Base-by-base conservation (phyloP, 805 yeast species). In the Teunomyces cretensis region DNA sequence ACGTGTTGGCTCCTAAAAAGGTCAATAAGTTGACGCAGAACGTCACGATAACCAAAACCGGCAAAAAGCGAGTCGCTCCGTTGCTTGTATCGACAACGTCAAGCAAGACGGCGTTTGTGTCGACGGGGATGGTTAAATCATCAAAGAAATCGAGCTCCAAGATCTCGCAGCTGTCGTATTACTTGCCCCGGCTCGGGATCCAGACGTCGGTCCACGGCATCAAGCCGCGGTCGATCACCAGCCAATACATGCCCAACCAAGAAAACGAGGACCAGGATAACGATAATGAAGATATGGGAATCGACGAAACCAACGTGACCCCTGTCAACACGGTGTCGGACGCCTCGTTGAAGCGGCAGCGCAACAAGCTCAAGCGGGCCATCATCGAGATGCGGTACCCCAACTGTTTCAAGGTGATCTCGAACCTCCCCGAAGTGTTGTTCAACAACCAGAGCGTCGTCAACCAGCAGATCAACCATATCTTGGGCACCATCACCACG, bases 11-110 rank as follows among this genome's bases (percentile, higher is more conserved):
- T 12, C 38, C 38, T 5, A 35, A 35, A 44, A 17, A 27, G 41
- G 8, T 37, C 7, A 42, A 51, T 24, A 52, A 57, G 43, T 30
- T 52, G 24, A 44, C 52, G 15, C 64, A 61, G 77, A 82, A 65
- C 65, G 76, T 83, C 1, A 76, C 86, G 2, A 75, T 86, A 4
- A 80, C 91, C 1, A 86, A 87, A 54, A 83, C 84, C 31, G 94
- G 94, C 3, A 81, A 80, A 56, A 86, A 86, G 54, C 66, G 94
- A 52, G 89, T 87, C 2, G 78, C 87, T 0, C 95, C 94, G 4
- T 71, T 82, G 16, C 62, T 86, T 11, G 74, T 86, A 3, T 80
- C 91, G 1, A 59, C 71, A 1, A 56, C 78, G 1, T 60, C 74
- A 12, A 39, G 38, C 33, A 35, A 49, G 19, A 33, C 51, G 43